Conservation (phyloP, 805 yeast genomes). For the Yarrowia sp. region DNA sequence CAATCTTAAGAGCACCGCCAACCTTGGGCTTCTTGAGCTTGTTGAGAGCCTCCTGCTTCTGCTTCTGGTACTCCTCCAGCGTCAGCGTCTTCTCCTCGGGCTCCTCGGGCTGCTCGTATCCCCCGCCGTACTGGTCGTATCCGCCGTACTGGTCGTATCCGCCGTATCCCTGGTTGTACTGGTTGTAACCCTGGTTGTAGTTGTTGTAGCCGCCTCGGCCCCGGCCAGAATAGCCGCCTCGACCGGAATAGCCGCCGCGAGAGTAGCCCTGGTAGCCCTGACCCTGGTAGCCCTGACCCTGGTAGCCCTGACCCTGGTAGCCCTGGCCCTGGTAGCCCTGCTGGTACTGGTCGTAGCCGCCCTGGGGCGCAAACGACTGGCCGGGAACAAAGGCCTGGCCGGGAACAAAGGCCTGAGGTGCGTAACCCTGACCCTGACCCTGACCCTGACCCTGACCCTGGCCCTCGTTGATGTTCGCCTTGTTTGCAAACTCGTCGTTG, state of each 20-base stretch:
- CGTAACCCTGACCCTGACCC: slow-evolving; percentile 46
- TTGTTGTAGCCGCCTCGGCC: slow-evolving; percentile 33
- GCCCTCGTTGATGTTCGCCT: slow-evolving; percentile 35
- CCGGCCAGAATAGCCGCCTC: slow-evolving; percentile 33
- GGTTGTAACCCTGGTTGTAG: slow-evolving; percentile 26
- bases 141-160: slow-evolving; percentile 12
- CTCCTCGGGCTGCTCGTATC: slow-evolving; percentile 28
- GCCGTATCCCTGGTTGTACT: slow-evolving; percentile 2
- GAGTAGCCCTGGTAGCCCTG: slow-evolving; percentile 27
- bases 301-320: slow-evolving; percentile 36
- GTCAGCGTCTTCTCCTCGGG: slow-evolving; percentile 58
- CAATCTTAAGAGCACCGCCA: slow-evolving; percentile 35
- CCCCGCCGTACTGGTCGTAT: slow-evolving; percentile 27
- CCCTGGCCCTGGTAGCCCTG: slow-evolving; percentile 32
- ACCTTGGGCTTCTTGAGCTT: slow-evolving; percentile 27
- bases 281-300: slow-evolving; percentile 33
- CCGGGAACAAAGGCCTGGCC: slow-evolving; percentile 37
- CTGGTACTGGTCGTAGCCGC: slow-evolving; percentile 14
- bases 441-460: slow-evolving; percentile 37
- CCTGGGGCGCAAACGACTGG: slow-evolving; percentile 31
- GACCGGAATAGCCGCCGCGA: slow-evolving; percentile 32
- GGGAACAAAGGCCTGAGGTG: slow-evolving; percentile 31
- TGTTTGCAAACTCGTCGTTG: slow-evolving; percentile 38
- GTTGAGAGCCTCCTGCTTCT: slow-evolving; percentile 30
- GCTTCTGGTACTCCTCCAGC: slow-evolving; percentile 67